Percentiles rank a stretch among this genome's conserved stretches.
phyloP scores from a whole-genome alignment of 768 basidiomycete species.

The Paxillus ammoniavirescens region DNA sequence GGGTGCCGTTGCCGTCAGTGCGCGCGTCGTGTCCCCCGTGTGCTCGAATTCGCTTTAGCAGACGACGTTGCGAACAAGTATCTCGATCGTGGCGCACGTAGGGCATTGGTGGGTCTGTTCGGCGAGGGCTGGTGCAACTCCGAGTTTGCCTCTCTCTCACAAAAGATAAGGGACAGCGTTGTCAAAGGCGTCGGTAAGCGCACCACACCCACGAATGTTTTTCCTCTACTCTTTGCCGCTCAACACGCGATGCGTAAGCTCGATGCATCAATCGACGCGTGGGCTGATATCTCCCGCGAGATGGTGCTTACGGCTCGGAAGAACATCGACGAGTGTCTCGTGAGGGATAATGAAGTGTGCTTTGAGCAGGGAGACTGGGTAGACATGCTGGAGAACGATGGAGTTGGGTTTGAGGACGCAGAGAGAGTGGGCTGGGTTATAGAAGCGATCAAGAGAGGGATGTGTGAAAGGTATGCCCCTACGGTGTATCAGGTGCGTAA shows the following conservation, averaged over 20 bases:
- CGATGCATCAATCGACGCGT: slow-evolving; percentile 53
- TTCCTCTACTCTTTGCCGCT: slow-evolving; percentile 66
- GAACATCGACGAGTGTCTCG: slow-evolving; percentile 60
- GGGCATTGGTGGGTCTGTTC: slow-evolving; percentile 79
- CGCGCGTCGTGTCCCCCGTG: slow-evolving; percentile 72
- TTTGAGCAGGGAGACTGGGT: slow-evolving; percentile 72
- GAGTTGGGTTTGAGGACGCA: slow-evolving; percentile 69
- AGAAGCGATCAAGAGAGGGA: slow-evolving; percentile 58
- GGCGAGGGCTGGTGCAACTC: slow-evolving; percentile 86
- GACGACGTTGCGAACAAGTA: slow-evolving; percentile 76
- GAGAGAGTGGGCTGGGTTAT: slow-evolving; percentile 81
- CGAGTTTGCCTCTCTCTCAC: slow-evolving; percentile 73
- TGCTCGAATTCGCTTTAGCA: slow-evolving; percentile 76
- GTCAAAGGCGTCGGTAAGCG: slow-evolving; percentile 72
- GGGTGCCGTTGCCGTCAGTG: slow-evolving; percentile 87
- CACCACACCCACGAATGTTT: slow-evolving; percentile 65
- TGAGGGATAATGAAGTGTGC: slow-evolving; percentile 56
- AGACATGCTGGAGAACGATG: slow-evolving; percentile 71
- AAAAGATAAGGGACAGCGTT: slow-evolving; percentile 62
- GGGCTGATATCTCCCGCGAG: slow-evolving; percentile 41
- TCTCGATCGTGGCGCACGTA: slow-evolving; percentile 69
- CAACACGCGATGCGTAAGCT: slow-evolving; percentile 59
- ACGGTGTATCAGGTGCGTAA: slow-evolving; percentile 70
- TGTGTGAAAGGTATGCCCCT: slow-evolving; percentile 63
- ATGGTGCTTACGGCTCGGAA: slow-evolving; percentile 67